phyloP scores from a whole-genome alignment of 2,329 filamentous ascomycete species.

The Microcyclospora pomicola region DNA sequence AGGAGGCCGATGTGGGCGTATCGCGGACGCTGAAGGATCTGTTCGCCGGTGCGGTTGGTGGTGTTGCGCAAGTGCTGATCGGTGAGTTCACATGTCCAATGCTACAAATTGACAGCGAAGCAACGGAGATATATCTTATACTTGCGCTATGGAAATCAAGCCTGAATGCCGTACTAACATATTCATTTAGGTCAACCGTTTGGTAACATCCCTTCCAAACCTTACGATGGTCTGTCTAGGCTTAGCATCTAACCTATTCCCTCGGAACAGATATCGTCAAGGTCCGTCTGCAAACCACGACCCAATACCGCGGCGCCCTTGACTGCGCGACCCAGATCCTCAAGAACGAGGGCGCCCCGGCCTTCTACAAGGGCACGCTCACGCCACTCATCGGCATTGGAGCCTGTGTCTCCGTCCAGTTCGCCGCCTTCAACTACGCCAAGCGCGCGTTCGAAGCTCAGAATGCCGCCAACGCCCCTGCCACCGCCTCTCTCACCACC shows the following conservation, averaged over 20 bases:
- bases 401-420: conserved; percentile 91
- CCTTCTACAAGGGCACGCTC: conserved; percentile 97
- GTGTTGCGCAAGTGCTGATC: conserved; percentile 83
- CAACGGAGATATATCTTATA: no score
- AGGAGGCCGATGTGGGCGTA: conserved; percentile 28
- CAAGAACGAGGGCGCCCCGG: conserved; percentile 70
- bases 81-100: conserved; percentile 43
- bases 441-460: conserved; percentile 69
- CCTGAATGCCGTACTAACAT: neutral
- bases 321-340: conserved; percentile 74
- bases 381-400: conserved; percentile 92
- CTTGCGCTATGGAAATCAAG: no score
- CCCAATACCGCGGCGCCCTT: conserved; percentile 65
- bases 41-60: conserved; percentile 77
- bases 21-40: conserved; percentile 62
- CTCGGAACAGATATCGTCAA: conserved; percentile 69
- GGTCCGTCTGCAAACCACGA: conserved; percentile 84
- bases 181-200: conserved; percentile 46
- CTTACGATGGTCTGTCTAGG: neutral
- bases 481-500: conserved; percentile 18
- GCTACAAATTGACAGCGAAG: neutral
- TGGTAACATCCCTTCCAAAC: conserved; percentile 31
- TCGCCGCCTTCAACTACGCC: conserved; percentile 89
- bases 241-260: neutral
- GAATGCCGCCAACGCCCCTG: conserved; percentile 37